Evolutionary conservation across 83 land plant genomes (phyloP).

Genomic region (Picea abies): DNA sequence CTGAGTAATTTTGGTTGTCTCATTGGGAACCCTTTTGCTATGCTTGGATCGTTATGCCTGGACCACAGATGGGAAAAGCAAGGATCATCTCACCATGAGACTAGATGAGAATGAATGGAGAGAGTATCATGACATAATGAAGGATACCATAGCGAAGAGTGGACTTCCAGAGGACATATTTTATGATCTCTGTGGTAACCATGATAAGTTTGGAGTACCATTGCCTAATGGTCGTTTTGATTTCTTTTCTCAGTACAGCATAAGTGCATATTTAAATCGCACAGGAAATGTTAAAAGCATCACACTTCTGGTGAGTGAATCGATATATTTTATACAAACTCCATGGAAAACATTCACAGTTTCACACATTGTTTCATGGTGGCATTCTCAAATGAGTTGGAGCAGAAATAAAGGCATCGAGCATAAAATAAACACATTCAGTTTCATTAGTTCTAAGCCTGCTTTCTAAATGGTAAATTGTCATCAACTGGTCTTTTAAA

Average conservation of each 20-base stretch:
- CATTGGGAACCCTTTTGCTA: background rate
- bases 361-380: background rate
- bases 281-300: conserved; percentile 65
- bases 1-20: background rate
- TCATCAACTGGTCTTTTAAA: background rate
- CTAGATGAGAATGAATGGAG: conserved; percentile 90
- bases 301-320: conserved; percentile 67
- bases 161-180: conserved; percentile 70
- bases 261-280: conserved; percentile 71
- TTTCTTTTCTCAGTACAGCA: conserved; percentile 78
- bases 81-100: conserved; percentile 66
- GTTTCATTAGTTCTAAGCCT: background rate
- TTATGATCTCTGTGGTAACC: conserved; percentile 95
- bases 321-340: background rate
- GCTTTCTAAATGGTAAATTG: background rate
- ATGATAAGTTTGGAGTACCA: conserved; percentile 97
- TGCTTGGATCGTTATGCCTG: background rate
- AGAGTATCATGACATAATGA: conserved; percentile 65
- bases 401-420: background rate
- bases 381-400: background rate
- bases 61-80: conserved; percentile 87
- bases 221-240: conserved; percentile 56
- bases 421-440: background rate
- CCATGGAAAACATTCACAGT: background rate
- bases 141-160: conserved; percentile 64